phyloP scores from a whole-genome alignment of 2,329 filamentous ascomycete species.

The Neonectria neomacrospora region DNA sequence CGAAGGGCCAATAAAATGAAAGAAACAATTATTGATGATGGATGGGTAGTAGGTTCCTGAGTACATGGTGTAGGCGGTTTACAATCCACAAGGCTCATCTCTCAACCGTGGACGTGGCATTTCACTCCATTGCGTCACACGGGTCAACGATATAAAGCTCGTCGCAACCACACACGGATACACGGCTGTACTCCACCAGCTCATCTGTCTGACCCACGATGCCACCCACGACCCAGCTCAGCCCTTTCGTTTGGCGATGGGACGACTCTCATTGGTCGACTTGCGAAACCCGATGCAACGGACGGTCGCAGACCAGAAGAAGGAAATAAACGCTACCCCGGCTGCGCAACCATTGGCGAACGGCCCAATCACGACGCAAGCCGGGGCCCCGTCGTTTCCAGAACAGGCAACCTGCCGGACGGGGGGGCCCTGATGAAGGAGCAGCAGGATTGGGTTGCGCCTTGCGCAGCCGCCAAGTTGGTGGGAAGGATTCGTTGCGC shows the following conservation, averaged over 20 bases:
- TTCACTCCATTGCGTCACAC: no score
- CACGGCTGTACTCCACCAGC: background rate
- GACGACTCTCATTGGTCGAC: background rate
- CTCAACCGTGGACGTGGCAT: background rate
- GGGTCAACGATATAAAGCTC: no score
- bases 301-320: background rate
- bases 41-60: background rate
- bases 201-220: background rate
- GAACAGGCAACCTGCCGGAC: background rate
- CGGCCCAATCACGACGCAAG: slow-evolving; percentile 26
- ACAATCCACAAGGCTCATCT: slow-evolving; percentile 1
- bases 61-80: background rate
- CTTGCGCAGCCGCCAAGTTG: no score
- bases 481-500: background rate
- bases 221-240: background rate
- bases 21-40: slow-evolving; percentile 17
- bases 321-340: background rate
- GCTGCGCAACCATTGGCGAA: slow-evolving; percentile 21
- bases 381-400: background rate
- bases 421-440: no score
- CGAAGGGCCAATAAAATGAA: background rate
- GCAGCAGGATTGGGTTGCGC: no score
- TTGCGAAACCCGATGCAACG: background rate
- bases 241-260: background rate
- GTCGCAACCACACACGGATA: no score